These are phyloP conservation scores for Boletus bicolor DNA, from an alignment of 768 basidiomycete genomes.

Conservation along the genomic window DNA sequence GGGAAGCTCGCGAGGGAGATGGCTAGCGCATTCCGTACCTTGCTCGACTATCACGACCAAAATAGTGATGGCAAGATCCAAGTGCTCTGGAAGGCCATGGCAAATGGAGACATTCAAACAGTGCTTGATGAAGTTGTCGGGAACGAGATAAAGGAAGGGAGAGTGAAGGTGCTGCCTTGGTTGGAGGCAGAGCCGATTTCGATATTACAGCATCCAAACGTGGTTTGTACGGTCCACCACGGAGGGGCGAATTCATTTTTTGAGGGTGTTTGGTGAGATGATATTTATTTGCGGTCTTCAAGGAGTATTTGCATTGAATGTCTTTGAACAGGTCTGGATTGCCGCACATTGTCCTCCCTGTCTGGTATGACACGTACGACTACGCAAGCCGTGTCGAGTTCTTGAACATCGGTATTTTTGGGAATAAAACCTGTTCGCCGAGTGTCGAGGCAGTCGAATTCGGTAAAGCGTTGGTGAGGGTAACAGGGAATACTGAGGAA, in stretches of 20 bases:
- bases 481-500: conserved; percentile 5
- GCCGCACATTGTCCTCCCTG: conserved; percentile 9
- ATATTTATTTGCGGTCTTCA: not conserved
- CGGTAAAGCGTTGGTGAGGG: conserved; percentile 1
- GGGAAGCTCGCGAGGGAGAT: not conserved
- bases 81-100: conserved; percentile 10
- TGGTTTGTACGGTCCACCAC: not conserved
- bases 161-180: conserved; percentile 10
- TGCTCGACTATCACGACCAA: not conserved
- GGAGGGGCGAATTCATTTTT: conserved; percentile 5
- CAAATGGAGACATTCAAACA: not conserved
- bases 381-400: not conserved
- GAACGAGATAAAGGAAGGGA: conserved; percentile 3
- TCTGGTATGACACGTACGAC: conserved; percentile 14
- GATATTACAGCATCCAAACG: conserved; percentile 1
- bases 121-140: not conserved
- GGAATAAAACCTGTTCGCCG: conserved; percentile 1
- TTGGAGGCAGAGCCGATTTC: conserved; percentile 10
- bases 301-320: not conserved
- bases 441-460: conserved; percentile 2
- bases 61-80: not conserved
- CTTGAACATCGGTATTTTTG: conserved; percentile 7
- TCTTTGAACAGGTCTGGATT: conserved; percentile 10
- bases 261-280: not conserved
- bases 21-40: conserved; percentile 2